A percentile compares a stretch with the other conserved stretches of the same genome.
Conservation (phyloP, 2,329 filamentous ascomycete species). For the Chrysoporthe austroafricana region DNA sequence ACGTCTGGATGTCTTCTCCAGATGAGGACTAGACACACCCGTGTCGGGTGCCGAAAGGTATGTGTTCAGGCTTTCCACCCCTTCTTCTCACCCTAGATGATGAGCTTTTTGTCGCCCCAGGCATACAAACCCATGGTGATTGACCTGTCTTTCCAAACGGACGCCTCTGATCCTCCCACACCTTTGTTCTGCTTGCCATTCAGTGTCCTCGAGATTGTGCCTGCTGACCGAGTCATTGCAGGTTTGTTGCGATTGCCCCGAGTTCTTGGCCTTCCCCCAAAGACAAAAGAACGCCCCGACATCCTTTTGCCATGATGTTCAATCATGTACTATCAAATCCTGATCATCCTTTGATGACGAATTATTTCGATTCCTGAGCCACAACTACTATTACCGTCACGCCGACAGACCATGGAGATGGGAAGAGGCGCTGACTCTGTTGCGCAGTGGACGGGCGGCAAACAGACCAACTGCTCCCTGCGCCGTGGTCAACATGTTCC, state of each 20-base stretch:
- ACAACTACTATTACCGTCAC: not conserved
- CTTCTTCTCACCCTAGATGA: conserved; percentile 43
- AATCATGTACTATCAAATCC: conserved; percentile 51
- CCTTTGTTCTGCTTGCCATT: conserved; percentile 7
- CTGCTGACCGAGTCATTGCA: conserved; percentile 31
- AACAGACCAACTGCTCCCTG: not conserved
- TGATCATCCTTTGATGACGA: conserved; percentile 40
- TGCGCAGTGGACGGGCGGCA: not conserved
- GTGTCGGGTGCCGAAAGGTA: conserved; percentile 20
- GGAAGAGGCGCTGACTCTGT: conserved; percentile 17
- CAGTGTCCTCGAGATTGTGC: conserved; percentile 2
- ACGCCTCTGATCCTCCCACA: conserved; percentile 46
- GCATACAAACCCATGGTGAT: conserved; percentile 61
- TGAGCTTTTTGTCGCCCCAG: conserved; percentile 64
- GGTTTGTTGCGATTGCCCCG: conserved; percentile 27
- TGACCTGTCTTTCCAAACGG: conserved; percentile 57
- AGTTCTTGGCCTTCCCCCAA: conserved; percentile 3
- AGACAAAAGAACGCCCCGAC: not conserved
- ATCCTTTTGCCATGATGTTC: conserved; percentile 43
- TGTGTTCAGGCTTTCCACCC: conserved; percentile 25
- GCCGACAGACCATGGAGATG: not conserved
- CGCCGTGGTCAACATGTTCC: not conserved
- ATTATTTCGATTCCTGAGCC: conserved; percentile 31
- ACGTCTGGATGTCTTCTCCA: not conserved
- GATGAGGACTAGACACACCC: not conserved